Conservation (phyloP, 306 rosid genomes). For the Cucumis sativus region DNA sequence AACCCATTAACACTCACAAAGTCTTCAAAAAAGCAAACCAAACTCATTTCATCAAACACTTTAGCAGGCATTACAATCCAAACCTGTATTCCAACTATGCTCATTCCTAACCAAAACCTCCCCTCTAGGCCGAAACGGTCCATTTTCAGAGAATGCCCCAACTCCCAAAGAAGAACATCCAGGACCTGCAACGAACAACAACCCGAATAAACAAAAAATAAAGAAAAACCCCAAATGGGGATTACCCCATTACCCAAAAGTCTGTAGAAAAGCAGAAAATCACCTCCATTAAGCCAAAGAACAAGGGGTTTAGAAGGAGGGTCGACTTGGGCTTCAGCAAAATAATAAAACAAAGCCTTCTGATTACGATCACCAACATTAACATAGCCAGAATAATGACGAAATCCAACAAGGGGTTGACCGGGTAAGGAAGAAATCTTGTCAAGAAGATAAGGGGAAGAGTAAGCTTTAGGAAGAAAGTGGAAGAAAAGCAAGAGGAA, state of each 20-base stretch:
- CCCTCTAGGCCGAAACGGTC: slow-evolving; percentile 48
- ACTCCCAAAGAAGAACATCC: slow-evolving; percentile 60
- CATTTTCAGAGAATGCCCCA: slow-evolving; percentile 51
- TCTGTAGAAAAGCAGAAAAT: not conserved
- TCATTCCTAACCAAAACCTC: slow-evolving; percentile 25
- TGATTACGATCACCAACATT: slow-evolving; percentile 43
- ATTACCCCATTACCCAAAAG: not conserved
- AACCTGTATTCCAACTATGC: slow-evolving; percentile 47
- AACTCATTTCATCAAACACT: not conserved
- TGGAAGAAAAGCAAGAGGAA: slow-evolving; percentile 14
- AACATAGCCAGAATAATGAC: slow-evolving; percentile 71
- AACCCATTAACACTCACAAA: not conserved
- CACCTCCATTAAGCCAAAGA: slow-evolving; percentile 69
- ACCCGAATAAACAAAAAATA: not conserved
- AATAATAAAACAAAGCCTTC: slow-evolving; percentile 67
- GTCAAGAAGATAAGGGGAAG: slow-evolving; percentile 23
- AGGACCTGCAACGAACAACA: slow-evolving; percentile 25
- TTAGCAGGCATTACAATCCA: not conserved
- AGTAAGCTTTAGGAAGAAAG: slow-evolving; percentile 12
- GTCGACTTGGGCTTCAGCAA: slow-evolving; percentile 60
- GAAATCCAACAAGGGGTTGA: slow-evolving; percentile 63
- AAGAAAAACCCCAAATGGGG: not conserved
- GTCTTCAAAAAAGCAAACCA: not conserved
- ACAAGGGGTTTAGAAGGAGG: slow-evolving; percentile 83
- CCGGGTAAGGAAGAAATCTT: slow-evolving; percentile 49